Evolutionary conservation across 2,329 filamentous ascomycete genomes (phyloP).

Genomic region (Monosporascus sp.): DNA sequence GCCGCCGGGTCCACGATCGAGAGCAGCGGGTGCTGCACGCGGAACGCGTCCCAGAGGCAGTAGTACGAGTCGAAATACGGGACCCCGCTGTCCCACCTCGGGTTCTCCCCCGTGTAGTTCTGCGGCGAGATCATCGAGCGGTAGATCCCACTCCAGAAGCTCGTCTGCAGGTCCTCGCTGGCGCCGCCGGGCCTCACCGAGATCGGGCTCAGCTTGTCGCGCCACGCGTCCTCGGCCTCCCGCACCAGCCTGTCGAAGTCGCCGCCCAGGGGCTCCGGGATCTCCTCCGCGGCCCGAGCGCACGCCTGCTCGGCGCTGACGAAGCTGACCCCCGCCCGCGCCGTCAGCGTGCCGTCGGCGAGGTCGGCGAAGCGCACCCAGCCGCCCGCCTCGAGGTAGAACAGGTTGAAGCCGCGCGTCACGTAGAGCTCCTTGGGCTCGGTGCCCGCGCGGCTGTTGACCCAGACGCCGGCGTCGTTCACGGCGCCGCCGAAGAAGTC

Average conservation of each 20-base stretch:
- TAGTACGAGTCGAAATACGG: slow-evolving; percentile 58
- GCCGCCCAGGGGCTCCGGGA: slow-evolving; percentile 47
- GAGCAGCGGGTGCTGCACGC: slow-evolving; percentile 57
- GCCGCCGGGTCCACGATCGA: slow-evolving; percentile 57
- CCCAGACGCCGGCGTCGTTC: slow-evolving; percentile 33
- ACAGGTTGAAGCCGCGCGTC: slow-evolving; percentile 37
- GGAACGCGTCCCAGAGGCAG: slow-evolving; percentile 59
- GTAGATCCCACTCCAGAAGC: slow-evolving; percentile 60
- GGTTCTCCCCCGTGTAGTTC: slow-evolving; percentile 62
- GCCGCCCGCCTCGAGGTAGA: slow-evolving; percentile 42
- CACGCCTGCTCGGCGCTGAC: slow-evolving; percentile 58
- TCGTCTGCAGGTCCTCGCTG: slow-evolving; percentile 45
- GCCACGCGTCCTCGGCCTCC: slow-evolving; percentile 50
- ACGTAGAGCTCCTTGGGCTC: slow-evolving; percentile 32
- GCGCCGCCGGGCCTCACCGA: slow-evolving; percentile 43
- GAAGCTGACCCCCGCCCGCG: slow-evolving; percentile 59
- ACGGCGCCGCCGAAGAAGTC: slow-evolving; percentile 46
- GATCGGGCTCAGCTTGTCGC: slow-evolving; percentile 49
- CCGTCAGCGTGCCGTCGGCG: slow-evolving; percentile 44
- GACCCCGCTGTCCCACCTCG: slow-evolving; percentile 53
- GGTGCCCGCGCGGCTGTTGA: slow-evolving; percentile 33
- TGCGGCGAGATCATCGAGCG: slow-evolving; percentile 58
- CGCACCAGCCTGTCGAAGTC: slow-evolving; percentile 50
- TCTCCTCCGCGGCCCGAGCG: slow-evolving; percentile 55
- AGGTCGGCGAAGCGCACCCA: slow-evolving; percentile 49